phyloP scores from a whole-genome alignment of 1,284 basidiomycete species.

The Cystobasidium slooffiae region DNA sequence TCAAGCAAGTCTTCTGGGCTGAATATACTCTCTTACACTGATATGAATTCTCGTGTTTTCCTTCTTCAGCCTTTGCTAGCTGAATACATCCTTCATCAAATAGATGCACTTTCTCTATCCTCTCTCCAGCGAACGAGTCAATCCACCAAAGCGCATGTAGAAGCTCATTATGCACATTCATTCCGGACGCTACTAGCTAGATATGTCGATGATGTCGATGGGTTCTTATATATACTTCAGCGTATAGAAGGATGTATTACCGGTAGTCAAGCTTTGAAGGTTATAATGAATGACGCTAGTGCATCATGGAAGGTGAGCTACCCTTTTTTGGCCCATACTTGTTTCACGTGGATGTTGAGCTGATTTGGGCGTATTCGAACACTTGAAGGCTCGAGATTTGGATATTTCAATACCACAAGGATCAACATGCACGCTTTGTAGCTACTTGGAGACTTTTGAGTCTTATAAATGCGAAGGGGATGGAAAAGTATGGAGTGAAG shows the following conservation, averaged over 20 bases:
- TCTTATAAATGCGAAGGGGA: background rate
- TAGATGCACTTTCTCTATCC: slow-evolving; percentile 25
- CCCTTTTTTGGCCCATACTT: background rate
- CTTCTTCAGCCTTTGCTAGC: slow-evolving; percentile 18
- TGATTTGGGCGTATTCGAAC: background rate
- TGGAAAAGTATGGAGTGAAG: background rate
- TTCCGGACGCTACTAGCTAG: slow-evolving; percentile 13
- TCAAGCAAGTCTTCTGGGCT: background rate
- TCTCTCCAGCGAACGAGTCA: slow-evolving; percentile 4
- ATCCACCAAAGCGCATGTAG: slow-evolving; percentile 5
- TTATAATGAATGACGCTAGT: slow-evolving; percentile 33
- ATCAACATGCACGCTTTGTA: background rate
- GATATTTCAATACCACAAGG: slow-evolving; percentile 37
- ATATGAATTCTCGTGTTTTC: background rate
- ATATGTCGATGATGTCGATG: slow-evolving; percentile 35
- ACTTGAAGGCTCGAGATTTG: slow-evolving; percentile 42
- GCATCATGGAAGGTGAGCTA: slow-evolving; percentile 24
- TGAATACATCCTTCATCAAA: slow-evolving; percentile 10
- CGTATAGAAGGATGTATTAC: slow-evolving; percentile 32
- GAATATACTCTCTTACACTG: background rate
- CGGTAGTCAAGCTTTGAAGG: slow-evolving; percentile 32
- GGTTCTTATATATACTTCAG: slow-evolving; percentile 10
- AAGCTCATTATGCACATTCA: slow-evolving; percentile 31
- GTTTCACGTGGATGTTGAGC: background rate
- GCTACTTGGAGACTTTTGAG: slow-evolving; percentile 23